Evolutionary conservation across 139 green algal species (phyloP).

Genomic region (Micromonas commoda): DNA sequence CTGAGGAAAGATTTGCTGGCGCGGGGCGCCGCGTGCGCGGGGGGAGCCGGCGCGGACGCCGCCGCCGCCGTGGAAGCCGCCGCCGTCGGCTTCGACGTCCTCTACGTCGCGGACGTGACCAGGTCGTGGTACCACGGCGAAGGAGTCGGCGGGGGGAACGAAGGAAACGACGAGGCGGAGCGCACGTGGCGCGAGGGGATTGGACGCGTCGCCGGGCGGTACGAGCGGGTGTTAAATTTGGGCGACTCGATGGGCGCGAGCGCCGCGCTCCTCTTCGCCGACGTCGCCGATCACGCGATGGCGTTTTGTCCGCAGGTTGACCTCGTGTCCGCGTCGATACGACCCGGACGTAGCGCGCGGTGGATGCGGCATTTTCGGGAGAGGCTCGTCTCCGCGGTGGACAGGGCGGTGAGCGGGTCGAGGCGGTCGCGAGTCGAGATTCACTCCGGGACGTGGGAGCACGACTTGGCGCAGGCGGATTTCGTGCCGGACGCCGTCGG

Average conservation of each 20-base stretch:
- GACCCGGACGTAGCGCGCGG: constrained; percentile 23
- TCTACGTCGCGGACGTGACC: constrained; percentile 37
- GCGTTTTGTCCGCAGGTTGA: constrained; percentile 85
- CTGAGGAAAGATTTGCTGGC: constrained; percentile 17
- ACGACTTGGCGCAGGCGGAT: constrained; percentile 22
- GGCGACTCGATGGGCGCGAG: constrained; percentile 90
- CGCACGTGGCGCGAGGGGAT: constrained; percentile 3
- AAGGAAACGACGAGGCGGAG: background rate
- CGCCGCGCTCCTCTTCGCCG: constrained; percentile 68
- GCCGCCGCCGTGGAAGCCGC: background rate
- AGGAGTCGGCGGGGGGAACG: background rate
- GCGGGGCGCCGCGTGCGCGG: background rate
- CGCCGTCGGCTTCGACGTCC: constrained; percentile 32
- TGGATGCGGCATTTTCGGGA: background rate
- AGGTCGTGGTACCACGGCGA: constrained; percentile 36
- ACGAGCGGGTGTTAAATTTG: constrained; percentile 70
- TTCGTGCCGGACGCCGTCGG: background rate
- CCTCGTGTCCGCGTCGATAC: constrained; percentile 52
- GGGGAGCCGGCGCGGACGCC: constrained; percentile 6
- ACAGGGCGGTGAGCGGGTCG: background rate
- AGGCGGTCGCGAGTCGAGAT: background rate
- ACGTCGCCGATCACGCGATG: constrained; percentile 65
- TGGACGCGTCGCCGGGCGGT: constrained; percentile 34
- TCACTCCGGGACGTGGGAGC: constrained; percentile 29
- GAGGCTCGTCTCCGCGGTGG: background rate